Evolutionary conservation across 305 asterid species (phyloP).

Genomic region (Fraxinus dipetala): DNA sequence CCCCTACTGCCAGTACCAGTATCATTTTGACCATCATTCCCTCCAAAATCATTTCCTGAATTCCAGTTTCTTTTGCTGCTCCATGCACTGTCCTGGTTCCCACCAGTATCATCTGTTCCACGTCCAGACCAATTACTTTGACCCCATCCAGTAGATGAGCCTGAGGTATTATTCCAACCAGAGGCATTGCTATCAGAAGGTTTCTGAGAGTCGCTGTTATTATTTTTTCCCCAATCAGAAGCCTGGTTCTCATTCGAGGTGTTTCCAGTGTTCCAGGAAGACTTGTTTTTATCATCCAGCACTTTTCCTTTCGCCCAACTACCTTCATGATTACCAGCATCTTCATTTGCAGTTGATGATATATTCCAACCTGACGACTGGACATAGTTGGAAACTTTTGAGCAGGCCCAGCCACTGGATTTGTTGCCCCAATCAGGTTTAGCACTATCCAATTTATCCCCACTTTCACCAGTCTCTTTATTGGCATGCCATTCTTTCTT

Average conservation of each 20-base stretch:
- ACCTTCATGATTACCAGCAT: conserved; percentile 19
- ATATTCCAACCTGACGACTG: conserved; percentile 42
- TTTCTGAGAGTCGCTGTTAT: conserved; percentile 31
- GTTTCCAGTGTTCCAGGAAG: conserved; percentile 32
- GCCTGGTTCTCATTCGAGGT: conserved; percentile 31
- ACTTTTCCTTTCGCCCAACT: conserved; percentile 34
- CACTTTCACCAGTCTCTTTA: conserved; percentile 28
- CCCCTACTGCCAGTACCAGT: conserved; percentile 45
- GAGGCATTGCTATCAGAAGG: conserved; percentile 23
- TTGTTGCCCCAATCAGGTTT: conserved; percentile 26
- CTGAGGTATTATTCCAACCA: conserved; percentile 34
- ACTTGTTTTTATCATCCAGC: conserved; percentile 23
- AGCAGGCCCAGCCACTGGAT: conserved; percentile 33
- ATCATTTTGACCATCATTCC: conserved; percentile 40
- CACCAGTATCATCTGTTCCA: conserved; percentile 44
- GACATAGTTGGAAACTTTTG: conserved; percentile 29
- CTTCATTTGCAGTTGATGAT: conserved; percentile 28
- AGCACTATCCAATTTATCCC: conserved; percentile 25
- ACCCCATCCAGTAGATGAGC: conserved; percentile 68
- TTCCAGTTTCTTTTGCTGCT: conserved; percentile 65
- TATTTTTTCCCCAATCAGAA: conserved; percentile 40
- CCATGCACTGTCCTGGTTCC: conserved; percentile 55
- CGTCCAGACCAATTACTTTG: conserved; percentile 55
- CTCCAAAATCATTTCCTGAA: conserved; percentile 50
- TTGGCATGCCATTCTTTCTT: conserved; percentile 27